Evolutionary conservation across 1,284 basidiomycete genomes (phyloP), one percentile per base, ranked within the genome.

Genomic region (Trichosporon inkin): DNA sequence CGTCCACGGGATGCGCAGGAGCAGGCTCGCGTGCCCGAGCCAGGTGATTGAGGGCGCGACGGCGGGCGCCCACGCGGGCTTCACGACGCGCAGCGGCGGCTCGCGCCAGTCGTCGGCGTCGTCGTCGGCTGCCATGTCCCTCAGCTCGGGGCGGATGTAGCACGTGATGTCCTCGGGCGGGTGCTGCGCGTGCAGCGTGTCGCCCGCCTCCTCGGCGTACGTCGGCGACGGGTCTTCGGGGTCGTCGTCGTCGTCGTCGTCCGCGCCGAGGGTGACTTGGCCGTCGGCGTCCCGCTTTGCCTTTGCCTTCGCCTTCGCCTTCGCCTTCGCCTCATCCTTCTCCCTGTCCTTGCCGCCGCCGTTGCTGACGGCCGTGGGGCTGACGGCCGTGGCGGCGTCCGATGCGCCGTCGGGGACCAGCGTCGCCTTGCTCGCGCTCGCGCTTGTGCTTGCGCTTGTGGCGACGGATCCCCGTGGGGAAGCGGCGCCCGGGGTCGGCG

Each of bases 91-190:
- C 2, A 79, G 64, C 7, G 75, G 71, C 13, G 75, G 75, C 52
- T 77, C 71, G 40, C 73, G 68, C 70, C 77, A 78, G 63, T 78
- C 73, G 36, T 69, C 69, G 32, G 68, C 64, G n/a, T 72, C 70
- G 55, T 74, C 71, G 22, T 71, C 72, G 2, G 68, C 63, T 41
- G 64, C 55, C 3, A 73, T 65, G 16, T 62, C 55, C 2, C 62
- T 58, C 35, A 74, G 70, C 39, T 68, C 63, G 7, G 71, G 71
- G 19, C 72, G 64, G 37, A 74, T 64, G 56, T 72, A 76, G 14
- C 63, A 58, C 5, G 34, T 22, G 13, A 60, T 49, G 16, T 36
- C 35, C 49, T 62, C 60, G 3, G 22, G 37, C 11, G 54, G 58
- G 51, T 60, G 56, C 36, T 53, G 49, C 47, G 39, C 34, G 22